Base-by-base conservation (phyloP, 148 eudicot species). In the Rhododendron mucronatum region DNA sequence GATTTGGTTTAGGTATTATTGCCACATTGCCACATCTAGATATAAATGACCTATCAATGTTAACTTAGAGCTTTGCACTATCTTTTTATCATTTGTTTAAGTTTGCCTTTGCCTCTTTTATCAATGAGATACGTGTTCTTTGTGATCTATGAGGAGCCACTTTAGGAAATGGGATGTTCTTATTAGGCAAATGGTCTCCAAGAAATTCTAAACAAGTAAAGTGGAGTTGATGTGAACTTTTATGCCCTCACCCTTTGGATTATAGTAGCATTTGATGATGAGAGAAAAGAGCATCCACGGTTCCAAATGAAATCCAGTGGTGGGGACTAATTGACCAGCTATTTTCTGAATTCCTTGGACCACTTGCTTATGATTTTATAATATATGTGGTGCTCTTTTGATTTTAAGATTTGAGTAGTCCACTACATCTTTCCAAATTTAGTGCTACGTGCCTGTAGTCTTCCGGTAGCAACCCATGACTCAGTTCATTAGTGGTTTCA, bases 161-260 rank as follows among this genome's bases (percentile, higher is more conserved):
- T 74, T 74, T 35, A 74, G 78, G 78, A 37, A 74, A 74, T 74
- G 78, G 78, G 78, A 33, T 74, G 78, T 74, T 16, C 78, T 15
- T 74, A 7, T 16, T 74, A 37, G 45, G 78, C 41, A 74, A 74
- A 37, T 74, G 47, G 78, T 74, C 47, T 33, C 23, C 41, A 35
- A 37, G 45, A 74, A 74, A 74, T 47, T 5, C 23, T 74, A 74
- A 74, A 74, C 78, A 35, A 74, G 78, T 74, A 74, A 74, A 74
- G 45, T 74, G 78, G 78, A 16, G 45, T 35, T 74, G 33, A 35
- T 73, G 78, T 35, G 78, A 30, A 13, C 37, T 33, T 33, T 4
- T 73, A 73, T 73, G 18, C 41, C 78, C 78, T 73, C 44, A 15
- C 78, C 33, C 41, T 30, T 73, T 35, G 78, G 78, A 74, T 74